Evolutionary conservation across 1,139 yeast species (phyloP).

Genomic region (Kodamaea fungicola): DNA sequence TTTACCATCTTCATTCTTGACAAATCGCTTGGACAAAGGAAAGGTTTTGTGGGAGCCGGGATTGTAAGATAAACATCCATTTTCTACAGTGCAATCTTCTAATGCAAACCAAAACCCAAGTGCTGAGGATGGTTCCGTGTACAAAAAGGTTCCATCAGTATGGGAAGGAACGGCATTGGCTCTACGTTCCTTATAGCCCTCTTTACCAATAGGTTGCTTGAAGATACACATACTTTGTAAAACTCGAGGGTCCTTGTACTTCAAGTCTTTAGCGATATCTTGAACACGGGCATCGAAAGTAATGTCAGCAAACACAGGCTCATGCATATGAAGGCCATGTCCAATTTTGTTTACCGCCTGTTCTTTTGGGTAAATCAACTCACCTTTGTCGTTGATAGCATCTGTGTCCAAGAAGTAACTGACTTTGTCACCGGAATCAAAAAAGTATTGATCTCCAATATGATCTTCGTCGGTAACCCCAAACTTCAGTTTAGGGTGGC

Average conservation of each 20-base stretch:
- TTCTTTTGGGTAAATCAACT: constrained; percentile 50
- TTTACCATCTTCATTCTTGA: constrained; percentile 45
- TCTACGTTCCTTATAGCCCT: constrained; percentile 39
- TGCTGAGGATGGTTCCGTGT: constrained; percentile 68
- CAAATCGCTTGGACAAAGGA: constrained; percentile 64
- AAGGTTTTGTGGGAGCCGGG: constrained; percentile 69
- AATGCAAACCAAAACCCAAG: constrained; percentile 83
- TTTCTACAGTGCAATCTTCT: constrained; percentile 64
- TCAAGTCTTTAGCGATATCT: constrained; percentile 50
- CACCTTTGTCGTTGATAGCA: constrained; percentile 55
- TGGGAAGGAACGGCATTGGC: constrained; percentile 75
- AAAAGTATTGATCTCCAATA: constrained; percentile 71
- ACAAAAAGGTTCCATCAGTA: constrained; percentile 72
- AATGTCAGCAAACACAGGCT: constrained; percentile 42
- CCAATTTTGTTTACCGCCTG: constrained; percentile 74
- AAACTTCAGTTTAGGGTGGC: constrained; percentile 73
- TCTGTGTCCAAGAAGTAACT: constrained; percentile 71
- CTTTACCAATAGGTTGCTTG: constrained; percentile 54
- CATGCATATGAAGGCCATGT: constrained; percentile 65
- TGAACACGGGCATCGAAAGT: constrained; percentile 53
- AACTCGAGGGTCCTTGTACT: constrained; percentile 63
- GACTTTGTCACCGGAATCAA: constrained; percentile 66
- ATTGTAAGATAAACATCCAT: constrained; percentile 70
- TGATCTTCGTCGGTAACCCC: constrained; percentile 64
- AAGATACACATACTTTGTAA: constrained; percentile 79